Percentiles rank a stretch among this genome's conserved stretches.
Conservation (phyloP, 805 yeast species). For the Saccharomycopsis sp. region DNA sequence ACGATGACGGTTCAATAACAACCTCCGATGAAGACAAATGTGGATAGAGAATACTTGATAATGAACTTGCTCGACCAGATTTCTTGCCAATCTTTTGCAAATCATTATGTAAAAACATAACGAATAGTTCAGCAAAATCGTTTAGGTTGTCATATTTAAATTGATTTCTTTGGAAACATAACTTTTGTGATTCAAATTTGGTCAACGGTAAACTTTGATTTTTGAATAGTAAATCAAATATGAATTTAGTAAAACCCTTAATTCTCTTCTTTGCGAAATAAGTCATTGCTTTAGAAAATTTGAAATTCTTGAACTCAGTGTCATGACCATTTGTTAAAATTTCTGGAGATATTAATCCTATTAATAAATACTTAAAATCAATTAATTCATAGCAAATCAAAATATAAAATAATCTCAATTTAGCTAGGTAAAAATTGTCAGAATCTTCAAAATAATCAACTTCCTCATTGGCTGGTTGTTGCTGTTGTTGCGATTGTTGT, state of each 20-base stretch:
- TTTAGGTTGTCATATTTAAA: not conserved
- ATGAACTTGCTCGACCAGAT: too few relatives aligned
- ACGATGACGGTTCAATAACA: too few relatives aligned
- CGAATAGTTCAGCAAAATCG: slow-evolving; percentile 1
- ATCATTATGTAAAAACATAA: not conserved
- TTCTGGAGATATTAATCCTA: slow-evolving; percentile 10
- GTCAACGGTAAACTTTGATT: too few relatives aligned
- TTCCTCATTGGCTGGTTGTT: not conserved
- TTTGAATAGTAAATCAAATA: not conserved
- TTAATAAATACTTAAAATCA: slow-evolving; percentile 2
- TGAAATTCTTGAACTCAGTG: not conserved
- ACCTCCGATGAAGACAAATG: too few relatives aligned
- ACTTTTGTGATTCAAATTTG: not conserved
- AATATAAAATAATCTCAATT: slow-evolving; percentile 1
- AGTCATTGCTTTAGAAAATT: not conserved
- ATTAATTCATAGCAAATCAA: slow-evolving; percentile 10
- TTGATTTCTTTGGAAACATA: not conserved
- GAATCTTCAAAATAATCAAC: not conserved
- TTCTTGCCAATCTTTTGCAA: too few relatives aligned
- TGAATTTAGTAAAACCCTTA: not conserved
- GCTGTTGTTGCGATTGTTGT: too few relatives aligned
- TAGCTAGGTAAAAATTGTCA: not conserved
- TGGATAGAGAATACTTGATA: too few relatives aligned
- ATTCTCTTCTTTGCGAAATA: too few relatives aligned
- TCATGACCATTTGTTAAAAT: not conserved